phyloP scores from a whole-genome alignment of 495 filamentous ascomycete species.

The Parathielavia hyrcaniae region DNA sequence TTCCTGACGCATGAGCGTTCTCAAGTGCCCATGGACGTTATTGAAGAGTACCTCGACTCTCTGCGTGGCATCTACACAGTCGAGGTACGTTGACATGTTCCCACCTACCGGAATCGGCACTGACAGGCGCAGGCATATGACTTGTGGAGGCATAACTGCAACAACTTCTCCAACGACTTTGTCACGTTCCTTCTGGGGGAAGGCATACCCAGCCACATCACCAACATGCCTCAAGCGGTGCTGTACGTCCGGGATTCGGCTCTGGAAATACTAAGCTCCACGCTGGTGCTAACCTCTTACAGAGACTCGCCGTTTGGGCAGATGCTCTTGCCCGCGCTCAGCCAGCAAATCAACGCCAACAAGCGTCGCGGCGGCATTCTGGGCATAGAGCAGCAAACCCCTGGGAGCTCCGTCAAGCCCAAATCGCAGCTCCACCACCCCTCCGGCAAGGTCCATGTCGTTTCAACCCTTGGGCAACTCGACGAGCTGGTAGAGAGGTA shows the following conservation, averaged over 20 bases:
- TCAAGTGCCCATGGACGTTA: constrained; percentile 67
- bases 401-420: constrained; percentile 32
- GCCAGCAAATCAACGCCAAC: constrained; percentile 62
- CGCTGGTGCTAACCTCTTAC: constrained; percentile 8
- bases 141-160: constrained; percentile 83
- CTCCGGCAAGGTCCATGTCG: constrained; percentile 32
- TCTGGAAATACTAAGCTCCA: neutral
- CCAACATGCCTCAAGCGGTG: constrained; percentile 78
- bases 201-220: constrained; percentile 82
- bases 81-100: constrained; percentile 48
- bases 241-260: constrained; percentile 35
- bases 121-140: constrained; percentile 61
- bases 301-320: constrained; percentile 78
- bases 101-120: constrained; percentile 3
- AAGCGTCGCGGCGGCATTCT: constrained; percentile 49
- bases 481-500: constrained; percentile 54
- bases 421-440: constrained; percentile 29
- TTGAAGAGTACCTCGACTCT: constrained; percentile 83
- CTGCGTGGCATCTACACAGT: constrained; percentile 75
- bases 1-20: neutral
- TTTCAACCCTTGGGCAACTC: constrained; percentile 49
- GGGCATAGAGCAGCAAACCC: constrained; percentile 40
- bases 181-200: constrained; percentile 84
- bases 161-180: constrained; percentile 96
- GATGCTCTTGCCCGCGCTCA: constrained; percentile 80